These are phyloP conservation scores for Penicillium nordicum DNA, from an alignment of 2,329 filamentous ascomycete genomes.

Conservation along the genomic window DNA sequence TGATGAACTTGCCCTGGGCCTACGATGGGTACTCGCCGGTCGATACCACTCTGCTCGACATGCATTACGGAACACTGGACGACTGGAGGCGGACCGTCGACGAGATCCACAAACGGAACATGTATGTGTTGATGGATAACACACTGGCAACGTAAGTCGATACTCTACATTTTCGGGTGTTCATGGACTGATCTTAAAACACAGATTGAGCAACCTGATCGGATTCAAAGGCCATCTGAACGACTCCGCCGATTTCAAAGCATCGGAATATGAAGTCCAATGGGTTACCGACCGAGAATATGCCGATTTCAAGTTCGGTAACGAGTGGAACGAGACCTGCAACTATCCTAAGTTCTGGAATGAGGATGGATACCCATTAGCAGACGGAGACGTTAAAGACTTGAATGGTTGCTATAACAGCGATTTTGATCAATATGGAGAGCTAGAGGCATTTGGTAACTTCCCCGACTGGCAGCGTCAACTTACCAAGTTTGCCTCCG, in stretches of 20 bases:
- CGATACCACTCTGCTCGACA: conserved; percentile 63
- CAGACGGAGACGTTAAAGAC: conserved; percentile 43
- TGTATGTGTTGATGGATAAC: conserved; percentile 66
- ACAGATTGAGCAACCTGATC: conserved; percentile 56
- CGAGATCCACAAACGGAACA: conserved; percentile 59
- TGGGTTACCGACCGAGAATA: conserved; percentile 57
- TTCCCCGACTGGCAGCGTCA: conserved; percentile 62
- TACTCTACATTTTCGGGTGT: too few species aligned
- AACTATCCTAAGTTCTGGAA: conserved; percentile 61
- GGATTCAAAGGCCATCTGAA: conserved; percentile 62
- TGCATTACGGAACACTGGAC: conserved; percentile 59
- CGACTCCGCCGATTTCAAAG: conserved; percentile 53
- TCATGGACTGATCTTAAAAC: not conserved
- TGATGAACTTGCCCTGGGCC: conserved; percentile 64
- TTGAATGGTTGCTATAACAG: conserved; percentile 59
- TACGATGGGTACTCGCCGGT: conserved; percentile 58
- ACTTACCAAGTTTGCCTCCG: conserved; percentile 63
- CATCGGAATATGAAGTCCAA: conserved; percentile 54
- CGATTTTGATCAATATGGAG: conserved; percentile 64
- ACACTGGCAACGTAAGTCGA: conserved; percentile 57
- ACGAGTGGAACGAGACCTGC: conserved; percentile 54
- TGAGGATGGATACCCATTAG: conserved; percentile 53
- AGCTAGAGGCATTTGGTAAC: conserved; percentile 61
- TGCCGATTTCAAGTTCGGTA: conserved; percentile 55
- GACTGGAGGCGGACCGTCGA: conserved; percentile 56